A percentile compares a stretch with the other conserved stretches of the same genome.
phyloP scores from a whole-genome alignment of 345 rosid species.

The Eucalyptus coolabah region DNA sequence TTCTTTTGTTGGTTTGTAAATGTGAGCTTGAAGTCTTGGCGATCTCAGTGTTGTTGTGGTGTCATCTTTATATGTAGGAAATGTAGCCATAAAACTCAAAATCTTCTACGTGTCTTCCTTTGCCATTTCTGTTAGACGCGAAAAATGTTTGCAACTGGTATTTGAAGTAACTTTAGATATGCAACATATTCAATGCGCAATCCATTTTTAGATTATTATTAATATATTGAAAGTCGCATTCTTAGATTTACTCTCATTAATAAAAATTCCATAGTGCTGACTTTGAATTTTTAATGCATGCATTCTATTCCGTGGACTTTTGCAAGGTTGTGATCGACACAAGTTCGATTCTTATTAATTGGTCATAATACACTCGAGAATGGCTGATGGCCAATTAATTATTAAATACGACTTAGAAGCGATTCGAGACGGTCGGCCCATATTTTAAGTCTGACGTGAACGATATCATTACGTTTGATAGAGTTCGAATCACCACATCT shows the following conservation, averaged over 20 bases:
- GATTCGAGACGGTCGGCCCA: neutral
- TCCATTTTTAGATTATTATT: neutral
- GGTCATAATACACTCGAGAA: neutral
- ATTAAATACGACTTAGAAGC: neutral
- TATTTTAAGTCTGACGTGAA: neutral
- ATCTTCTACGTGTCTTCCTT: neutral
- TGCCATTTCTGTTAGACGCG: neutral
- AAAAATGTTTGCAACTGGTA: neutral
- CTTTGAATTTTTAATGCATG: neutral
- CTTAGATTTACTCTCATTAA: neutral
- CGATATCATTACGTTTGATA: neutral
- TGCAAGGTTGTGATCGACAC: neutral
- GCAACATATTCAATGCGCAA: neutral
- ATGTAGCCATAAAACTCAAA: neutral
- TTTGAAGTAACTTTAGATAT: neutral
- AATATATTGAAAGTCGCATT: neutral
- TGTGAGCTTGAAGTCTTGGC: neutral
- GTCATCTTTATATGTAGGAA: neutral
- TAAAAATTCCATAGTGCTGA: neutral
- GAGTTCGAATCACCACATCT: neutral
- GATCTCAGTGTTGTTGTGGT: neutral
- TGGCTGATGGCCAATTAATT: neutral
- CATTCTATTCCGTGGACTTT: neutral
- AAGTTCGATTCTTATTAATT: neutral
- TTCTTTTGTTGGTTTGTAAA: neutral